Conservation (phyloP, 139 green algal species). For the Chlorella sorokiniana region DNA sequence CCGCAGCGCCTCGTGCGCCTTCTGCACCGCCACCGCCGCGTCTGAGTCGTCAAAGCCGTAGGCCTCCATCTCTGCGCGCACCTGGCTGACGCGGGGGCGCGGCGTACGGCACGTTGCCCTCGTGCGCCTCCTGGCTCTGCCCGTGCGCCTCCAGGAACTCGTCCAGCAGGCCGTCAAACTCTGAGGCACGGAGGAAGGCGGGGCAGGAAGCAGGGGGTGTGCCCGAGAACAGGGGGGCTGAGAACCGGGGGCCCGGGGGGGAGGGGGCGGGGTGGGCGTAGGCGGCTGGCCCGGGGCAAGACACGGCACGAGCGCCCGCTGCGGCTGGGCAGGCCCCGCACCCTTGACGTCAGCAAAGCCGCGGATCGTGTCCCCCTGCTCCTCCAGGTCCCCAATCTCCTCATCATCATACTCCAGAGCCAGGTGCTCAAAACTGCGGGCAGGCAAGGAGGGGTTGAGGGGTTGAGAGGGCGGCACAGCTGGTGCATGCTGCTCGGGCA, state of each 20-base stretch:
- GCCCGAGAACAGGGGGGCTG: not conserved
- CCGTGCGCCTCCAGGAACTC: constrained; percentile 72
- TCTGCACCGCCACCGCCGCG: constrained; percentile 31
- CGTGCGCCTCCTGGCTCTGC: constrained; percentile 17
- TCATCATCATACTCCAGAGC: constrained; percentile 79
- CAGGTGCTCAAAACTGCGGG: constrained; percentile 64
- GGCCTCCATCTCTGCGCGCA: constrained; percentile 33
- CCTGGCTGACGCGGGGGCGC: constrained; percentile 27
- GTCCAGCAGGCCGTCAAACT: constrained; percentile 73
- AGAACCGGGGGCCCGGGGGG: no score
- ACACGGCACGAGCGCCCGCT: not conserved
- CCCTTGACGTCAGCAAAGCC: constrained; percentile 46
- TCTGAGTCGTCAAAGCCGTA: constrained; percentile 41
- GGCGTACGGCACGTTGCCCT: constrained; percentile 23
- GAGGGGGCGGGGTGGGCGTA: not conserved
- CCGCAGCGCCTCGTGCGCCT: constrained; percentile 26
- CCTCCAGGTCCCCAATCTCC: constrained; percentile 74
- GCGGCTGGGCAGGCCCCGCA: constrained; percentile 11
- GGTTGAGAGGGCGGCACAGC: not conserved
- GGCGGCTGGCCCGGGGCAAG: not conserved
- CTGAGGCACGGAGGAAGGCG: not conserved
- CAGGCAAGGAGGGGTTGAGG: not conserved
- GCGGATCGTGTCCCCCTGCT: constrained; percentile 33
- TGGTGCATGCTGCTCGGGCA: not conserved
- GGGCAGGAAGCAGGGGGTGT: not conserved